These are phyloP conservation scores for Phialocephala subalpina DNA, from an alignment of 2,329 filamentous ascomycete genomes.

Conservation along the genomic window DNA sequence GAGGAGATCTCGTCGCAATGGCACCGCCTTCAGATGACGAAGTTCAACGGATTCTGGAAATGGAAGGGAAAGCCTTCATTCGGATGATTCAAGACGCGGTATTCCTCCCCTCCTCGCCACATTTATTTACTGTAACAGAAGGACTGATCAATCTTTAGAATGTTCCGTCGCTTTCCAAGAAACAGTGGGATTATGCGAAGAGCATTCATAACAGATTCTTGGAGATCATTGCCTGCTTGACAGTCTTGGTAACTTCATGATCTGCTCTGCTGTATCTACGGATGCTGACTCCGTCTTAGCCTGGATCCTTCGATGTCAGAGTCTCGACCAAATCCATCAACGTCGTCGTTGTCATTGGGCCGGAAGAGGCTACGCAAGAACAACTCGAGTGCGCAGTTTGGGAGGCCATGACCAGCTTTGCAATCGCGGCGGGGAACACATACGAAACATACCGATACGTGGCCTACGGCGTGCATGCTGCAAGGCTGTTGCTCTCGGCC, in stretches of 20 bases:
- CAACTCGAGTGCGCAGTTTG: too few relatives aligned
- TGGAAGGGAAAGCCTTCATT: not conserved
- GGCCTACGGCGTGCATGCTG: too few relatives aligned
- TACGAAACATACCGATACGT: too few relatives aligned
- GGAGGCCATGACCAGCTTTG: too few relatives aligned
- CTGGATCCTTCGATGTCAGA: too few relatives aligned
- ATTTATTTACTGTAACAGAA: not conserved
- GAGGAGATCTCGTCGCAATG: too few relatives aligned
- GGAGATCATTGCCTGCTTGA: not conserved
- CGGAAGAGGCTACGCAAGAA: too few relatives aligned
- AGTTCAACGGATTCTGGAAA: not conserved
- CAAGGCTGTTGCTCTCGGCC: not conserved
- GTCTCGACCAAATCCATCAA: too few relatives aligned
- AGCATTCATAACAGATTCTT: not conserved
- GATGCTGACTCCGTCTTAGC: too few relatives aligned
- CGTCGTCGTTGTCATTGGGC: too few relatives aligned
- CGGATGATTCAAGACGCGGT: not conserved
- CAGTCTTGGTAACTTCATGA: not conserved
- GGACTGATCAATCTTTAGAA: not conserved
- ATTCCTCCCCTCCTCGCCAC: not conserved
- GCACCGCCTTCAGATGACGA: not conserved
- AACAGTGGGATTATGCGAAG: not conserved
- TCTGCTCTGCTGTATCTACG: not conserved
- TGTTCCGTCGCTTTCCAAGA: not conserved
- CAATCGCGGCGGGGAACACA: too few relatives aligned